Evolutionary conservation across 2,329 filamentous ascomycete genomes (phyloP).

Genomic region (Colletotrichum cereale): DNA sequence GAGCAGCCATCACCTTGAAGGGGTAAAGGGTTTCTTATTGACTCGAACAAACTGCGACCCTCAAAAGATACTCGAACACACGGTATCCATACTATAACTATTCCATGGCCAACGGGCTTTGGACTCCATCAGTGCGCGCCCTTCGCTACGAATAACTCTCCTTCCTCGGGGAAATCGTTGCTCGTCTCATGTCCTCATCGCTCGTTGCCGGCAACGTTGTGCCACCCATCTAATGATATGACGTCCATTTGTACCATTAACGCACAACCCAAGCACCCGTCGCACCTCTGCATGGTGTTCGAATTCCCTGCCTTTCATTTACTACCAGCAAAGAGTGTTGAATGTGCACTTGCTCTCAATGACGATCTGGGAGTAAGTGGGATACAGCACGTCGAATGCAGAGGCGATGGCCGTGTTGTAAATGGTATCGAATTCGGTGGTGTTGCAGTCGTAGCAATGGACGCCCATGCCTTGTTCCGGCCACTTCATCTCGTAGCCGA

Average conservation of each 20-base stretch:
- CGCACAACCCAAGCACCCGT: background rate
- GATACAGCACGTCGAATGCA: conserved; percentile 36
- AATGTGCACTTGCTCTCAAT: conserved; percentile 38
- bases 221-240: background rate
- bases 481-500: conserved; percentile 36
- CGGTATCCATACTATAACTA: background rate
- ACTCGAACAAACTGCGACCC: background rate
- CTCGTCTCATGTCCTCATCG: background rate
- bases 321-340: conserved; percentile 29
- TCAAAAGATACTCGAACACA: background rate
- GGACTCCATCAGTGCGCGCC: background rate
- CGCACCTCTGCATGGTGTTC: no score
- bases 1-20: no score
- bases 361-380: conserved; percentile 33
- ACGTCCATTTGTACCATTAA: background rate
- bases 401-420: conserved; percentile 37
- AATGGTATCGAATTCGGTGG: conserved; percentile 27
- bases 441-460: conserved; percentile 39
- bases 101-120: background rate
- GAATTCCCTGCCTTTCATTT: background rate
- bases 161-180: background rate
- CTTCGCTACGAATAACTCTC: background rate
- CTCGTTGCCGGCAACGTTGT: background rate
- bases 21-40: no score
- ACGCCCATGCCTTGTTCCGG: conserved; percentile 12